Base-by-base conservation (phyloP, 495 filamentous ascomycete species). In the Xylaria sp. region DNA sequence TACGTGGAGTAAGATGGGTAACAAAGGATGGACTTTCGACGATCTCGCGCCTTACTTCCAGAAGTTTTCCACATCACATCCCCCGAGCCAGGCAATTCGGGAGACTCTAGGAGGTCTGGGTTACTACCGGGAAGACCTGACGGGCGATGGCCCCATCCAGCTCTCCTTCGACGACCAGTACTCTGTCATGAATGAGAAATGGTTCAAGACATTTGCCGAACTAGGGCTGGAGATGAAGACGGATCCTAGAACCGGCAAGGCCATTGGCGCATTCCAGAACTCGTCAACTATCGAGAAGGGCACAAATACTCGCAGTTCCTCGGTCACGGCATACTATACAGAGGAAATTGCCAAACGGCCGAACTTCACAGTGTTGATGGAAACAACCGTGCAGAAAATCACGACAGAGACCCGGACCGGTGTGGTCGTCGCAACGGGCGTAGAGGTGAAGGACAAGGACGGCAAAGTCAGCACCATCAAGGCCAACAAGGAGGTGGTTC, bases 1-100 rank as follows among this genome's bases (percentile, higher is more conserved):
- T 68, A 80, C 84, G n/a, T 89, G 88, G 88, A 82, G 72, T 2
- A 75, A 80, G 11, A 75, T 90, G 24, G 88, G 88, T 11, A 90
- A 88, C 71, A 63, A 79, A 14, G 80, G 81, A 29, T 90, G 88
- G 88, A 78, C 77, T 35, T 89, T 80, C 75, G 81, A 85, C 58
- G 76, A 78, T 0, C 62, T 90, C 41, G 70, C 74, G 15, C 86
- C 87, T 11, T 89, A 88, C 75, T 78, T 80, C 67, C 75, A 71
- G 76, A 85, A 80, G 78, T 85, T 82, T 67, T 78, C 74, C 11
- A 83, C 78, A 6, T 77, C 74, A 12, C 76, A 80, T 59, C 21
- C 73, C 0, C 77, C 82, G 26, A 71, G 73, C 3, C 53, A 76
- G 64, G 64, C 70, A 0, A 74, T 81, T 35, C 58, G 70, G 59